Evolutionary conservation across 2,329 filamentous ascomycete species (phyloP).

Genomic region (Mycosphaerella sp.): DNA sequence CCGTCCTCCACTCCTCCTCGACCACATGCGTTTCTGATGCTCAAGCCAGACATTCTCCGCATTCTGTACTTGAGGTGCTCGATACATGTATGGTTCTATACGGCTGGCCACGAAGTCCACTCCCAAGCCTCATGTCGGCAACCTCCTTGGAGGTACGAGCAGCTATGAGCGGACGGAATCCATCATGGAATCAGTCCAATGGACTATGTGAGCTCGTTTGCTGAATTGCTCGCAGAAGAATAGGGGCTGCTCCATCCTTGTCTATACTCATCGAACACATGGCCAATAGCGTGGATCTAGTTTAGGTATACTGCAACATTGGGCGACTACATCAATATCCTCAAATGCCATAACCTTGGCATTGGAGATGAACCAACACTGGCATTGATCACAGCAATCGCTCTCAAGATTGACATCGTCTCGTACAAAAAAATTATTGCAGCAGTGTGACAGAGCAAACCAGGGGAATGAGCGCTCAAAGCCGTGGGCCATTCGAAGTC

Average conservation of each 20-base stretch:
- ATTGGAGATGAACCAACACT: conserved; percentile 2
- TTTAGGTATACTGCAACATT: conserved; percentile 1
- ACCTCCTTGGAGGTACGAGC: too few relatives aligned
- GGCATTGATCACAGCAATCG: neutral
- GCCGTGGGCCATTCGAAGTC: neutral
- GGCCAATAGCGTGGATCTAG: neutral
- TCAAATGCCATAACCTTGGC: neutral
- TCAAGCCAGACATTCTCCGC: neutral
- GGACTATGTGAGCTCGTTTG: too few relatives aligned
- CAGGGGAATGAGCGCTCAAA: neutral
- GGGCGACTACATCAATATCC: neutral
- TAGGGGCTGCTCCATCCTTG: conserved; percentile 1
- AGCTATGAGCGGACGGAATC: too few relatives aligned
- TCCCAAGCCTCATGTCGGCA: too few relatives aligned
- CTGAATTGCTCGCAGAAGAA: too few relatives aligned
- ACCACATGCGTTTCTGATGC: neutral
- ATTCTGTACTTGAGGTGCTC: too few relatives aligned
- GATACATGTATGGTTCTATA: too few relatives aligned
- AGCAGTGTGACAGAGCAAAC: neutral
- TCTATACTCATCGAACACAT: neutral
- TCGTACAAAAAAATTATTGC: neutral
- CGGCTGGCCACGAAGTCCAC: too few relatives aligned
- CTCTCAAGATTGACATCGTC: neutral
- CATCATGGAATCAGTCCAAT: too few relatives aligned
- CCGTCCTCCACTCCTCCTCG: neutral